Conservation (phyloP, 179 eudicot species). For the Amaranthus tricolor region DNA sequence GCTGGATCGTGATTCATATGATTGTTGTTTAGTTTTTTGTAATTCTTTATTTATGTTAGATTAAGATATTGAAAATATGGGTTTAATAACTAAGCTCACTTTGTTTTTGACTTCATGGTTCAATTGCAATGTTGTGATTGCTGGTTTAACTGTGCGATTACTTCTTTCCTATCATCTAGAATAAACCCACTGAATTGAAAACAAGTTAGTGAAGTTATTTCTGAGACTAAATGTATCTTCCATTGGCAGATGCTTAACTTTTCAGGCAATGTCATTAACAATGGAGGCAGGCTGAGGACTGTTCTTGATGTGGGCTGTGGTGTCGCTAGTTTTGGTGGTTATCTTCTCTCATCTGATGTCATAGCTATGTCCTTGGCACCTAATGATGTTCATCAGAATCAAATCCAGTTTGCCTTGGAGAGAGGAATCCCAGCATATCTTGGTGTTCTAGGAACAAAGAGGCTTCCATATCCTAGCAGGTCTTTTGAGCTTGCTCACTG, state of each 20-base stretch:
- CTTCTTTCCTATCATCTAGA: constrained; percentile 5
- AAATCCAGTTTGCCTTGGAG: constrained; percentile 95
- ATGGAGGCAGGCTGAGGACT: constrained; percentile 75
- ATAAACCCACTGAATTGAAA: neutral
- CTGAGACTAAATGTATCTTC: constrained; percentile 17
- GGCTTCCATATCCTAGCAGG: constrained; percentile 97
- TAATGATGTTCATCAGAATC: constrained; percentile 97
- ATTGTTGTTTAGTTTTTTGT: neutral
- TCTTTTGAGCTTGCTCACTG: constrained; percentile 98
- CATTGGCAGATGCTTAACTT: constrained; percentile 88
- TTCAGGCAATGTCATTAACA: constrained; percentile 60
- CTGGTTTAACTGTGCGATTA: neutral
- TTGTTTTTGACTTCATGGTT: neutral
- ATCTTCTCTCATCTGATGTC: constrained; percentile 83
- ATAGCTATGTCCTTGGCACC: constrained; percentile 95
- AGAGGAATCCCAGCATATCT: constrained; percentile 99
- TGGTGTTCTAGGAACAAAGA: constrained; percentile 95
- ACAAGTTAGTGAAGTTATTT: neutral
- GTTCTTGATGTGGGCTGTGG: constrained; percentile 99
- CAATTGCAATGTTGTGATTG: neutral
- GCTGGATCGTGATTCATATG: neutral
- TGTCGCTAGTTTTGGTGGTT: constrained; percentile 98
- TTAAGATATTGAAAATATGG: neutral
- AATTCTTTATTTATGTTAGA: neutral
- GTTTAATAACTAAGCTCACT: too few relatives aligned